Percentiles rank a stretch among this genome's conserved stretches.
These are phyloP conservation scores for Pilaira anomala DNA, from an alignment of 192 early-diverging fungal species.

Conservation along the genomic window DNA sequence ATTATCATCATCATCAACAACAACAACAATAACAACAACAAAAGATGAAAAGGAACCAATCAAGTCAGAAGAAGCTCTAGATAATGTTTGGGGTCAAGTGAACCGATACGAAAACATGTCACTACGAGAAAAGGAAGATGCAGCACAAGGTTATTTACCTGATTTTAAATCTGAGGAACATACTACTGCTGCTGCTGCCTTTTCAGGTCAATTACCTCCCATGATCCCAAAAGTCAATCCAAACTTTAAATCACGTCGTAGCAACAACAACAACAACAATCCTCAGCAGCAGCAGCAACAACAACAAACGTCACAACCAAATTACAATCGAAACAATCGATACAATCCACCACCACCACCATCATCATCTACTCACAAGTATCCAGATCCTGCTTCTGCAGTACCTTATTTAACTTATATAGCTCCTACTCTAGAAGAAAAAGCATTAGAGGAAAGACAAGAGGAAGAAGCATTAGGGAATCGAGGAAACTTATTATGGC, in stretches of 20 bases:
- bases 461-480: slow-evolving; percentile 17
- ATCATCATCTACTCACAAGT: not conserved
- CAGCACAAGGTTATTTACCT: slow-evolving; percentile 5
- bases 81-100: slow-evolving; percentile 20
- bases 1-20: no score
- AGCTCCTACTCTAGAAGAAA: slow-evolving; percentile 6
- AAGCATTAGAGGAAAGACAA: not conserved
- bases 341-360: not conserved
- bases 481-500: slow-evolving; percentile 9
- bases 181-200: no score
- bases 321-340: not conserved
- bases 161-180: not conserved
- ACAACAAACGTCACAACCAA: not conserved
- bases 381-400: slow-evolving; percentile 7
- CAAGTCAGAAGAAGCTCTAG: slow-evolving; percentile 6
- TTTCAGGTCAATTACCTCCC: not conserved
- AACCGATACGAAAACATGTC: slow-evolving; percentile 27
- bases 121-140: slow-evolving; percentile 24
- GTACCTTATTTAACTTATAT: slow-evolving; percentile 17
- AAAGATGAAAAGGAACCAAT: not conserved
- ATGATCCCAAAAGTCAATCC: not conserved
- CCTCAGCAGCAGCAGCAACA: not conserved
- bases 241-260: not conserved
- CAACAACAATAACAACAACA: not conserved
- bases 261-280: not conserved